Evolutionary conservation across 192 early-diverging fungal species (phyloP).

Genomic region (Coemansia sp.): DNA sequence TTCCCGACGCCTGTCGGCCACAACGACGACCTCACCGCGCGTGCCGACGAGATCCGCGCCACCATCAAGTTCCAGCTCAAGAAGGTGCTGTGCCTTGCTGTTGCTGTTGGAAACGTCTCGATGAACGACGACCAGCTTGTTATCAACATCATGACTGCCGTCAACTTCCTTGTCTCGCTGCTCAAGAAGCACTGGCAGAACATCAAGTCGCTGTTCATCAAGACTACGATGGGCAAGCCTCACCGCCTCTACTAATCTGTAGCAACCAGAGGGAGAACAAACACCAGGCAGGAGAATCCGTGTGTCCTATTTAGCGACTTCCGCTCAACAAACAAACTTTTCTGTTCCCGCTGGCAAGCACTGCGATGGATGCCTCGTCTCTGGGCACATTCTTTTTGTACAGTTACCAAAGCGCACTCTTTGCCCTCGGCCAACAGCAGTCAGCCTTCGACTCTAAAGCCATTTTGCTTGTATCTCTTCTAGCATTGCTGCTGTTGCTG

Average conservation of each 20-base stretch:
- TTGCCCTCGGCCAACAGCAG: not conserved
- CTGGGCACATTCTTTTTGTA: conserved; percentile 19
- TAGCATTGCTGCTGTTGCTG: not conserved
- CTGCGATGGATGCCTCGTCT: conserved; percentile 5
- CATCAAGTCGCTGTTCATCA: conserved; percentile 97
- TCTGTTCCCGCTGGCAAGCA: conserved; percentile 8
- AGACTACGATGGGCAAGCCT: conserved; percentile 96
- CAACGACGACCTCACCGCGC: conserved; percentile 81
- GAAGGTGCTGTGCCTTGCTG: conserved; percentile 98
- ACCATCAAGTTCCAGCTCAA: conserved; percentile 99
- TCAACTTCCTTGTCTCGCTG: conserved; percentile 98
- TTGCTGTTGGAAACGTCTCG: conserved; percentile 91
- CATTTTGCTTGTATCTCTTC: not conserved
- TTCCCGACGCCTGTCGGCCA: conserved; percentile 96
- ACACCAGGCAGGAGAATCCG: too few species aligned
- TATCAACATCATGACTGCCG: conserved; percentile 95
- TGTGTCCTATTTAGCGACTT: conserved; percentile 15
- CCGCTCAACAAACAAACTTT: conserved; percentile 18
- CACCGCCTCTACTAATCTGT: conserved; percentile 77
- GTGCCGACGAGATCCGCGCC: conserved; percentile 91
- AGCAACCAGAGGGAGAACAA: not conserved
- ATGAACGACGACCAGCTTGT: conserved; percentile 96
- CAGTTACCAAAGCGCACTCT: conserved; percentile 38
- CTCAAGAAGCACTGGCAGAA: conserved; percentile 99
- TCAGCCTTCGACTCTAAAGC: not conserved